phyloP scores from a whole-genome alignment of 345 rosid genomes.

The Melaleuca quinquenervia region DNA sequence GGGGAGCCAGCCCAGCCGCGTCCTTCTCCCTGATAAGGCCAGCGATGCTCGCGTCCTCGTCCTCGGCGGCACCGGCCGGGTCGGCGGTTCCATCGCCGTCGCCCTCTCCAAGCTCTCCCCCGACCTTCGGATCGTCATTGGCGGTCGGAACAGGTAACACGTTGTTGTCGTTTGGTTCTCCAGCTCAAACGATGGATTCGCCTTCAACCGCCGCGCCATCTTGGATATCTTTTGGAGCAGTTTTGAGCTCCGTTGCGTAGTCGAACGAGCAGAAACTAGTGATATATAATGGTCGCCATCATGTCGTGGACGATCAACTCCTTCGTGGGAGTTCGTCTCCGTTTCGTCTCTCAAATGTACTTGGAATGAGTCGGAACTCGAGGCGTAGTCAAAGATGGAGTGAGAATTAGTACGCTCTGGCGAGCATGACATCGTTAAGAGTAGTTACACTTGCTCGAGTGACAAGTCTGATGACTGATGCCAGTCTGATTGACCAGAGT shows the following conservation, averaged over 20 bases:
- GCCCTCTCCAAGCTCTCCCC: conserved; percentile 87
- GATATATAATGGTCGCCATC: background rate
- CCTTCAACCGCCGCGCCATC: background rate
- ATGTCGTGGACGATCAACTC: background rate
- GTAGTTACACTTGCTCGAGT: background rate
- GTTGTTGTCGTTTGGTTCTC: background rate
- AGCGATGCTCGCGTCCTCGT: conserved; percentile 58
- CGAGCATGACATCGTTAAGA: background rate
- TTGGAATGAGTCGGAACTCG: background rate
- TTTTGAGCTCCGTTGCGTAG: background rate
- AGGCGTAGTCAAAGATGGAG: background rate
- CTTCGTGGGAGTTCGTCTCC: background rate
- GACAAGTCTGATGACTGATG: background rate
- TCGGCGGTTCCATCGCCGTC: conserved; percentile 86
- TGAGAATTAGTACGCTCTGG: background rate
- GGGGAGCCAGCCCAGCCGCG: conserved; percentile 4
- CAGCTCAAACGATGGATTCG: background rate
- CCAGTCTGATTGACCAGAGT: background rate
- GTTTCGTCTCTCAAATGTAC: background rate
- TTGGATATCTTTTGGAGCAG: background rate
- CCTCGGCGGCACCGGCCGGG: conserved; percentile 92
- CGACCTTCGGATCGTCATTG: conserved; percentile 51
- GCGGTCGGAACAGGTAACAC: conserved; percentile 64
- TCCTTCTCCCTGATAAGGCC: conserved; percentile 29
- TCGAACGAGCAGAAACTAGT: background rate